phyloP scores from a whole-genome alignment of 2,329 filamentous ascomycete species.

The Aspergillus novofumigatus region DNA sequence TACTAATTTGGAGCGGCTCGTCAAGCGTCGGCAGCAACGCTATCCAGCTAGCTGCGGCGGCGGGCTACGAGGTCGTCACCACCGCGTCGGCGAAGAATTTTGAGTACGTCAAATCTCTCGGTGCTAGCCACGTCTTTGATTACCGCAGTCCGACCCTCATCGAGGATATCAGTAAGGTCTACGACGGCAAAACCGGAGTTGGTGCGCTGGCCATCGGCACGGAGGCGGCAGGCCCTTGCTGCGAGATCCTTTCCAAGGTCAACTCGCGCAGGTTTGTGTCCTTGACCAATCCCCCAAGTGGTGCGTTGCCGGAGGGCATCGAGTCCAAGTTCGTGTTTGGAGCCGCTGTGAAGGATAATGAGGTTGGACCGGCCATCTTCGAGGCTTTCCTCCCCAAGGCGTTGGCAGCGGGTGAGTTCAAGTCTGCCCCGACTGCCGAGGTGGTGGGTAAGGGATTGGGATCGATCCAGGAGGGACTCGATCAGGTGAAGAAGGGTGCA shows the following conservation, averaged over 20 bases:
- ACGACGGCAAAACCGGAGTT: slow-evolving; percentile 11
- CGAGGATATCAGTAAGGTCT: slow-evolving; percentile 4
- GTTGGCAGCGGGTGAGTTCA: background rate
- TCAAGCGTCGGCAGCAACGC: slow-evolving; percentile 43
- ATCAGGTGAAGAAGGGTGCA: background rate
- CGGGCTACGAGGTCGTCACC: slow-evolving; percentile 39
- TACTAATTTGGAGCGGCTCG: slow-evolving; percentile 11
- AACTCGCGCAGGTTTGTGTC: background rate
- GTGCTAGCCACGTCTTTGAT: slow-evolving; percentile 43
- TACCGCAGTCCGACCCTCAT: slow-evolving; percentile 28
- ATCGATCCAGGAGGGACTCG: background rate
- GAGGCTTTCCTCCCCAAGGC: background rate
- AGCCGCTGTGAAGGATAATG: background rate
- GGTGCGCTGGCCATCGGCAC: slow-evolving; percentile 9
- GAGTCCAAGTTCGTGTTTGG: background rate
- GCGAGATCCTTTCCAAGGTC: background rate
- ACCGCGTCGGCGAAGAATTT: slow-evolving; percentile 40
- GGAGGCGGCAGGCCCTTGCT: background rate
- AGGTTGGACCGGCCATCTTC: background rate
- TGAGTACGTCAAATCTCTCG: slow-evolving; percentile 40
- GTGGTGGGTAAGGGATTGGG: background rate
- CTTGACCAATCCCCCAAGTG: background rate
- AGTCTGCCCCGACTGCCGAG: background rate
- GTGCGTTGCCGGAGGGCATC: background rate
- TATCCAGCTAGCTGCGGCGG: slow-evolving; percentile 42